These are phyloP conservation scores for Drosera capensis DNA, from an alignment of 148 eudicot species.

Conservation along the genomic window DNA sequence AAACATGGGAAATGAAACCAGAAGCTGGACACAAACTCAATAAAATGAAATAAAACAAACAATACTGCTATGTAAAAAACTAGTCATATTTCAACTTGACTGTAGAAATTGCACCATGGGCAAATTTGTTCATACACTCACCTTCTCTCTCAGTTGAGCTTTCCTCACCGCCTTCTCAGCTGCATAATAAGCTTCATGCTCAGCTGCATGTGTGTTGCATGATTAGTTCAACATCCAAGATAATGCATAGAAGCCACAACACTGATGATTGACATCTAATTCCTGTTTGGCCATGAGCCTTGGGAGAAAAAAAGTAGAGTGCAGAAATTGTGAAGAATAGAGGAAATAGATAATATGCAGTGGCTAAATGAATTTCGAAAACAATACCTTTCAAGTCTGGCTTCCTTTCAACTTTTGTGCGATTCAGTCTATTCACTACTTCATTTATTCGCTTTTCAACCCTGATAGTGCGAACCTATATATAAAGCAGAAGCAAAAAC, in stretches of 20 bases:
- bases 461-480: conserved; percentile 65
- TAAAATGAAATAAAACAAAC: too few relatives aligned
- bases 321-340: background rate
- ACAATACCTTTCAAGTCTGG: conserved; percentile 76
- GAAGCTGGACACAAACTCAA: too few relatives aligned
- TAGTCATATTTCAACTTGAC: too few relatives aligned
- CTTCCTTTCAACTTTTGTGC: conserved; percentile 65
- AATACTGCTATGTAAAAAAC: too few relatives aligned
- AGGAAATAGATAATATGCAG: background rate
- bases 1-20: too few relatives aligned
- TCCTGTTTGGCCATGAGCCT: background rate
- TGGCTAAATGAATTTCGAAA: background rate
- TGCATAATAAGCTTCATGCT: conserved; percentile 58
- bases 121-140: too few relatives aligned
- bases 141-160: conserved; percentile 64
- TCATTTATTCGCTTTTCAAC: conserved; percentile 81
- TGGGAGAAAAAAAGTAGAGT: background rate
- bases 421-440: conserved; percentile 58
- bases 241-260: background rate
- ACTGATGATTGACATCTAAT: background rate
- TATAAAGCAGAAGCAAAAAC: background rate
- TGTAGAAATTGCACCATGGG: too few relatives aligned
- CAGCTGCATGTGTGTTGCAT: conserved; percentile 33
- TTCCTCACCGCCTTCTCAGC: conserved; percentile 86
- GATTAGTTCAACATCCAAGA: conserved; percentile 1